phyloP scores from a whole-genome alignment of 2,329 filamentous ascomycete species.

The Trichoderma sp. region DNA sequence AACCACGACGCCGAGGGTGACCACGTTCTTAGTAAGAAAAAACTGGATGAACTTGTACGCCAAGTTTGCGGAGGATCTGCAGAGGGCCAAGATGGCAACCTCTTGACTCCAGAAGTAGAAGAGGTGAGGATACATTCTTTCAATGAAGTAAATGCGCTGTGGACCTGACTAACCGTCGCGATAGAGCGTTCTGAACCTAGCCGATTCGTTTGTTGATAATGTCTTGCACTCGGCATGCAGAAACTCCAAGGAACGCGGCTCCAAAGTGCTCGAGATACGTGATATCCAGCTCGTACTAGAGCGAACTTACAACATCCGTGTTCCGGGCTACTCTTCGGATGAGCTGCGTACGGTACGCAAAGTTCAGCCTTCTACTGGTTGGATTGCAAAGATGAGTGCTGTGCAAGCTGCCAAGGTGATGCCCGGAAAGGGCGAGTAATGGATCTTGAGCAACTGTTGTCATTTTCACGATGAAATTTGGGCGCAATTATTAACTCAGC shows the following conservation, averaged over 20 bases:
- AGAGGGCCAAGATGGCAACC: conserved; percentile 70
- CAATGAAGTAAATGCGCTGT: not conserved
- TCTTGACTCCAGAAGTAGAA: conserved; percentile 88
- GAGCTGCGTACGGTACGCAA: conserved; percentile 93
- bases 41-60: conserved; percentile 89
- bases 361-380: conserved; percentile 80
- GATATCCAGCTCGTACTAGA: conserved; percentile 82
- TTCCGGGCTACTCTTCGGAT: conserved; percentile 91
- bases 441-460: not conserved
- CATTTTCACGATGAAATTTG: not conserved
- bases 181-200: conserved; percentile 81
- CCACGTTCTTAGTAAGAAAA: conserved; percentile 94
- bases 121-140: conserved; percentile 60
- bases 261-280: conserved; percentile 83
- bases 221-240: conserved; percentile 84
- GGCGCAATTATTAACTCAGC: not conserved
- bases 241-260: conserved; percentile 88
- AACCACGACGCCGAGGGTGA: conserved; percentile 90
- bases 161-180: conserved; percentile 23
- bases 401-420: conserved; percentile 89
- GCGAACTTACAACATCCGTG: conserved; percentile 83
- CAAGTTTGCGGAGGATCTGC: conserved; percentile 83
- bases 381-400: conserved; percentile 96
- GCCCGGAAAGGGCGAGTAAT: conserved; percentile 55
- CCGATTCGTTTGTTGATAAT: conserved; percentile 92